Evolutionary conservation across 2,329 filamentous ascomycete genomes (phyloP), one percentile per base, ranked within the genome.

Genomic region (Claviceps monticola): DNA sequence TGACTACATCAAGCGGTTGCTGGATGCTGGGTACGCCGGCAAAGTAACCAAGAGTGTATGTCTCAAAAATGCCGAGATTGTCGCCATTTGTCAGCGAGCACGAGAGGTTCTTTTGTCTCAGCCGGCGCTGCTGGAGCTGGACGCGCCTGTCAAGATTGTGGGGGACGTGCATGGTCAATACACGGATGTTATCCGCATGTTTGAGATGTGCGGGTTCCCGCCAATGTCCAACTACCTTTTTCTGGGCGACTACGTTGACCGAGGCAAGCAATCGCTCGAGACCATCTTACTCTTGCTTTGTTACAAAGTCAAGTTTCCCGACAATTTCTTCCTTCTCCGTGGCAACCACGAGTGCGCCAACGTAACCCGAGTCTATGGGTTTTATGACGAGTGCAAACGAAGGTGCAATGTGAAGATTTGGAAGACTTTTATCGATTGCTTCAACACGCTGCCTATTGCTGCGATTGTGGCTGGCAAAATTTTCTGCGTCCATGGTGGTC

Each of bases 21-120:
- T 98, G 51, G 93, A 98, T 67, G 91, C 93, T 9, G 93, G 87
- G 13, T 98, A 98, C 64, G 86, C 89, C 45, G 89, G 89, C 58
- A 98, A 98, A 69, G 88, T 96, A 60, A 97, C 93, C 56, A 98
- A 98, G 75, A 88, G 89, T 21, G 91, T 97, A 23, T 96, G 90
- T 61, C 75, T 98, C 55, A 96, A 95, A 74, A 97, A 98, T 64
- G 93, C 93, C 41, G 93, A 98, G 68, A 97, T 98, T 57, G 86
- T 84, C 46, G 89, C 91, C 54, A 91, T 98, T 57, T 98, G 93
- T 67, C 82, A 86, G 56, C 86, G 88, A 52, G 90, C 86, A 3
- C 81, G 90, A 53, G 93, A 98, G 67, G 78, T 91, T 9, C 87
- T 98, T 57, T 74, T 98, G 7, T 89, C 86, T 5, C 93, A 98